These are phyloP conservation scores for Neobulgaria alba DNA, from an alignment of 2,329 filamentous ascomycete genomes.

Conservation along the genomic window DNA sequence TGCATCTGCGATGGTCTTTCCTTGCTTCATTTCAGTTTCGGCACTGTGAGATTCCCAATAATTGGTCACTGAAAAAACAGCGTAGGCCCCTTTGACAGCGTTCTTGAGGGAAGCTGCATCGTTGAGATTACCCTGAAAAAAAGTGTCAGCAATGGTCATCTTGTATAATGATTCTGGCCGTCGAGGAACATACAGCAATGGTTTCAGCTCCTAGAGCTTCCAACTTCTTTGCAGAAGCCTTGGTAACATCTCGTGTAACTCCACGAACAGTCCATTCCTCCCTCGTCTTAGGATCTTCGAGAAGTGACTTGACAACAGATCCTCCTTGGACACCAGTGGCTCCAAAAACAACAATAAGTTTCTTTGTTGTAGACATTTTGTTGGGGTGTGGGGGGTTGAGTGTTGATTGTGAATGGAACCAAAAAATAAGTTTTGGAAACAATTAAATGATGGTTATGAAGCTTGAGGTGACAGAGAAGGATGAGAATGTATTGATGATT, in stretches of 20 bases:
- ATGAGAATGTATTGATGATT: too few species aligned
- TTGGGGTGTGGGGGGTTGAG: too few species aligned
- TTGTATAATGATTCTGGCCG: too few species aligned
- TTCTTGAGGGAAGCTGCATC: conserved; percentile 32
- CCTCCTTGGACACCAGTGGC: conserved; percentile 42
- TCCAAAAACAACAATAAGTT: conserved; percentile 38
- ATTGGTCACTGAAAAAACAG: conserved; percentile 27
- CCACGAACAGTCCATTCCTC: conserved; percentile 38
- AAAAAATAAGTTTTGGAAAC: too few species aligned
- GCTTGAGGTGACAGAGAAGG: too few species aligned
- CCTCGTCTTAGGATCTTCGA: conserved; percentile 35
- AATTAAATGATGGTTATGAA: too few species aligned
- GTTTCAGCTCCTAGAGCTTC: conserved; percentile 35
- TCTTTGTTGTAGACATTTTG: conserved; percentile 24
- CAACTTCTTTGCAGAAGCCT: conserved; percentile 34
- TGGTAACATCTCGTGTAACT: conserved; percentile 37
- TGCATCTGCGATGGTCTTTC: conserved; percentile 39
- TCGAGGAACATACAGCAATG: conserved; percentile 28
- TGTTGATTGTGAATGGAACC: too few species aligned
- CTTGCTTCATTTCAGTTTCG: conserved; percentile 36
- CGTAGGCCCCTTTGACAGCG: conserved; percentile 26
- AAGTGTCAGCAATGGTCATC: too few species aligned
- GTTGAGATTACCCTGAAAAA: conserved; percentile 32
- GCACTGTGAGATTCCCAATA: conserved; percentile 31
- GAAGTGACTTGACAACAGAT: conserved; percentile 42